phyloP scores from a whole-genome alignment of 768 basidiomycete species.

The Megacollybia marginata region DNA sequence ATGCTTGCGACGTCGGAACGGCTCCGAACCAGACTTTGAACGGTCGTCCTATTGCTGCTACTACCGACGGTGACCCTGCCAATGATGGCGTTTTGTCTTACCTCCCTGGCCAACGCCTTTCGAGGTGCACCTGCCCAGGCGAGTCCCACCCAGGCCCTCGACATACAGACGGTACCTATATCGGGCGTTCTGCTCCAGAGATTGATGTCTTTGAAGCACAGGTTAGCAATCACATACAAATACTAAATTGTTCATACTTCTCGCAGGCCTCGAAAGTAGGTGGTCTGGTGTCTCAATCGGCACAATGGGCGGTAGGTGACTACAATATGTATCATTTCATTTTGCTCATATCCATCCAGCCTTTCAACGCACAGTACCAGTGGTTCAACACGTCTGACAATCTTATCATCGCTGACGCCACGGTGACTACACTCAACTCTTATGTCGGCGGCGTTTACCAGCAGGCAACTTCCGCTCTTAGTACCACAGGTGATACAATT shows the following conservation, averaged over 20 bases:
- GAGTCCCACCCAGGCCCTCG: conserved; percentile 87
- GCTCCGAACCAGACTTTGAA: conserved; percentile 74
- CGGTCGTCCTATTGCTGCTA: conserved; percentile 54
- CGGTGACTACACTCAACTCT: conserved; percentile 47
- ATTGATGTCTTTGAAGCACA: conserved; percentile 89
- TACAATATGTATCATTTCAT: conserved; percentile 1
- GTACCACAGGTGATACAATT: conserved; percentile 39
- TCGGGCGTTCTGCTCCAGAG: conserved; percentile 80
- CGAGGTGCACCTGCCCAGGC: conserved; percentile 80
- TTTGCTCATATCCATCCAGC: conserved; percentile 28
- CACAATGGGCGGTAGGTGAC: conserved; percentile 66
- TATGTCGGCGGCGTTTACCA: conserved; percentile 77
- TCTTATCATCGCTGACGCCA: conserved; percentile 45
- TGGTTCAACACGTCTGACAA: conserved; percentile 64
- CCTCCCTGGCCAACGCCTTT: conserved; percentile 83
- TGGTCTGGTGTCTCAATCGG: conserved; percentile 72
- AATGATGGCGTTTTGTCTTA: conserved; percentile 59
- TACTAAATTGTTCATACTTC: not conserved
- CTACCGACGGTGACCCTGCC: conserved; percentile 48
- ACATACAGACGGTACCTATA: conserved; percentile 68
- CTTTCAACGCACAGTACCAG: conserved; percentile 66
- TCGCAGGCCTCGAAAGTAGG: conserved; percentile 6
- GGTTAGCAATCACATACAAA: conserved; percentile 22
- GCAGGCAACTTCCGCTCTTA: conserved; percentile 73
- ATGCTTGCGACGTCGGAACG: conserved; percentile 88